Evolutionary conservation across 75 land plant species (phyloP).

Genomic region (Cupressus sempervirens): DNA sequence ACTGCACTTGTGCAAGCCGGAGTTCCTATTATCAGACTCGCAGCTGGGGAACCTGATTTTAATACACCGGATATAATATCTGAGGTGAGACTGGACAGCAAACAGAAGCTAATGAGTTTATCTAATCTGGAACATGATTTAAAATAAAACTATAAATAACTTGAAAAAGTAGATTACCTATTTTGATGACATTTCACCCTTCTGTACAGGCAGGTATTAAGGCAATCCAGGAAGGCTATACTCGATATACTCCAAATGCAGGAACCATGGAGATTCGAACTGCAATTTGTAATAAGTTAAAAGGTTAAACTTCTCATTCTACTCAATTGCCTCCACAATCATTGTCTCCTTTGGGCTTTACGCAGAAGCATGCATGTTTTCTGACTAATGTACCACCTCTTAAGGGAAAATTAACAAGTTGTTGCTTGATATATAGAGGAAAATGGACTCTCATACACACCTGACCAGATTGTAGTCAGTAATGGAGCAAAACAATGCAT

Average conservation of each 20-base stretch:
- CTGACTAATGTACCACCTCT: neutral
- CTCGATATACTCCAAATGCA: constrained; percentile 96
- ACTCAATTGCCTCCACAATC: neutral
- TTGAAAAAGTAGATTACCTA: neutral
- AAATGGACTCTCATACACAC: constrained; percentile 77
- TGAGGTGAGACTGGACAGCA: constrained; percentile 38
- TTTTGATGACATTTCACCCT: constrained; percentile 4
- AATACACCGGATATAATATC: constrained; percentile 70
- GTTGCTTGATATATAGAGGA: constrained; percentile 58
- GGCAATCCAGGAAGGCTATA: constrained; percentile 83
- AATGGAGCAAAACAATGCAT: constrained; percentile 97
- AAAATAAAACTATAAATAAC: neutral
- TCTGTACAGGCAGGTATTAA: constrained; percentile 71
- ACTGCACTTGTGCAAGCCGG: constrained; percentile 92
- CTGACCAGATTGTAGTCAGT: constrained; percentile 93
- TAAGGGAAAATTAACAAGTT: constrained; percentile 9
- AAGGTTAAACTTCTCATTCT: constrained; percentile 43
- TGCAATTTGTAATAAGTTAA: constrained; percentile 83
- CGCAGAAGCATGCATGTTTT: neutral
- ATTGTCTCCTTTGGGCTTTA: neutral
- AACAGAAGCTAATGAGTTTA: neutral
- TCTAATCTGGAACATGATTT: neutral
- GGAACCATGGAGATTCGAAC: constrained; percentile 85
- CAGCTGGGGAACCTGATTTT: constrained; percentile 98
- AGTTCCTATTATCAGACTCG: constrained; percentile 77